A percentile compares a stretch with the other conserved stretches of the same genome.
Conservation (phyloP, 2,329 filamentous ascomycete genomes). For the Aspergillus viridinutans region DNA sequence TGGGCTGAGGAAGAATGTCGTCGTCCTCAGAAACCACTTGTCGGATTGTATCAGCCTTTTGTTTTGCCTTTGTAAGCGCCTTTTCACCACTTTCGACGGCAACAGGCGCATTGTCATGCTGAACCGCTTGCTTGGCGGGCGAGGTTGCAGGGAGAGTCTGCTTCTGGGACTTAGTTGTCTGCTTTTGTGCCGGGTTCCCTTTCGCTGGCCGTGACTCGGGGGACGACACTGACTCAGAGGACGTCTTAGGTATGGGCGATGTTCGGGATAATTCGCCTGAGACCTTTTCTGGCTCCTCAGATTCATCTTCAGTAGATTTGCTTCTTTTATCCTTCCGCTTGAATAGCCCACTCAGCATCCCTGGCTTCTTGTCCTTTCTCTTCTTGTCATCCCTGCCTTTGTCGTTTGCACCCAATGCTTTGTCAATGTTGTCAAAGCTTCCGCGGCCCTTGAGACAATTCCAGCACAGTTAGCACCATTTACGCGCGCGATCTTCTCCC, state of each 20-base stretch:
- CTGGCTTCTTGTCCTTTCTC: slow-evolving; percentile 66
- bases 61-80: slow-evolving; percentile 14
- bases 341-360: slow-evolving; percentile 67
- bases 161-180: slow-evolving; percentile 68
- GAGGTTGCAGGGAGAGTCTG: slow-evolving; percentile 47
- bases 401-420: slow-evolving; percentile 59
- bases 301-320: slow-evolving; percentile 44
- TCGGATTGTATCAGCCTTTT: slow-evolving; percentile 30
- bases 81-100: slow-evolving; percentile 21
- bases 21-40: slow-evolving; percentile 30
- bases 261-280: slow-evolving; percentile 55
- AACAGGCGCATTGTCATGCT: slow-evolving; percentile 23
- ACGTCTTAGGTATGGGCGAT: slow-evolving; percentile 43
- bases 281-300: slow-evolving; percentile 54
- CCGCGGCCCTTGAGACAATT: slow-evolving; percentile 50
- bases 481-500: not conserved
- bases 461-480: slow-evolving; percentile 5
- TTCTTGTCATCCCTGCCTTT: slow-evolving; percentile 70
- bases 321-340: slow-evolving; percentile 62
- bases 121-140: slow-evolving; percentile 40
- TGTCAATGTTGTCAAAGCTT: slow-evolving; percentile 74
- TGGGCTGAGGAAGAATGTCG: slow-evolving; percentile 18
- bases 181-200: slow-evolving; percentile 47
- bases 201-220: slow-evolving; percentile 34
- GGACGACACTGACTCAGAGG: slow-evolving; percentile 37